Evolutionary conservation across 164 flowering plant species (phyloP).

Genomic region (Akebia trifoliata): DNA sequence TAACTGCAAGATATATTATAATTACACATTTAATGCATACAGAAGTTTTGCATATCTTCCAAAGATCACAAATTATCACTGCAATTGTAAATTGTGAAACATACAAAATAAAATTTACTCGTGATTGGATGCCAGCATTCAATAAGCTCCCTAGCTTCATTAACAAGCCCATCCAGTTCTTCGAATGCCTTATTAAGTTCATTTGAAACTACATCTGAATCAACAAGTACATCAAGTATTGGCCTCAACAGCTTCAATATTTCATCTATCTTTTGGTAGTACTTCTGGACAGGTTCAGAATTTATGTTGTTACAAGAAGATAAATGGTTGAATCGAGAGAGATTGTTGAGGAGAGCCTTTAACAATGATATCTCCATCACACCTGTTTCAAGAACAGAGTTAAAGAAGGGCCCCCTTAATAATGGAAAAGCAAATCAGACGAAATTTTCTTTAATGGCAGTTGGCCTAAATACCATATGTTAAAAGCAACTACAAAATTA

Average conservation of each 20-base stretch:
- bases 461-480: too few relatives aligned
- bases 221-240: constrained; percentile 50
- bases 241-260: constrained; percentile 61
- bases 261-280: constrained; percentile 58
- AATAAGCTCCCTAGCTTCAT: constrained; percentile 54
- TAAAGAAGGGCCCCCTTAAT: neutral
- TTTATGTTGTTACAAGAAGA: constrained; percentile 42
- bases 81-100: constrained; percentile 21
- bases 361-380: constrained; percentile 73
- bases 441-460: too few relatives aligned
- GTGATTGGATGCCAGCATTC: constrained; percentile 63
- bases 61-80: neutral
- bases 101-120: constrained; percentile 82
- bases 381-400: constrained; percentile 30
- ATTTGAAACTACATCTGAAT: constrained; percentile 47
- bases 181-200: constrained; percentile 49
- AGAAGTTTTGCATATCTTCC: neutral
- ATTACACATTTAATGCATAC: neutral
- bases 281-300: constrained; percentile 48
- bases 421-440: too few relatives aligned
- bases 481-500: too few relatives aligned
- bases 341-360: constrained; percentile 54
- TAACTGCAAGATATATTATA: too few relatives aligned
- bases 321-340: constrained; percentile 42
- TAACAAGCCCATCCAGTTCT: constrained; percentile 47